phyloP scores from a whole-genome alignment of 1,284 basidiomycete species.

The Sphaerobolus stellatus region DNA sequence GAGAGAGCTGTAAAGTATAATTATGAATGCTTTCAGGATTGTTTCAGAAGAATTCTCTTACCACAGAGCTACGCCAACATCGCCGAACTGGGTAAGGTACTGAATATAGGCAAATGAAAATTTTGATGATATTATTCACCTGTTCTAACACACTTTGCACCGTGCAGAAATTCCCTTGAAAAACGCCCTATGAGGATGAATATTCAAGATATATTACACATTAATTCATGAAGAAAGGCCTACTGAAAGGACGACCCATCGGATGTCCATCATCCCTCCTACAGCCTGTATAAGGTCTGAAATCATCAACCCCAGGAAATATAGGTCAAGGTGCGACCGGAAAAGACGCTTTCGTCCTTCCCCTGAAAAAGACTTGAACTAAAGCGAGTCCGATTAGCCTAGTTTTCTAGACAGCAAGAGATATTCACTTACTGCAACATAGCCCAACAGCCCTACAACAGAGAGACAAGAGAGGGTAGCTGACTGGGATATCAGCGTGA shows the following conservation, averaged over 20 bases:
- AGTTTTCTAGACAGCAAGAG: background rate
- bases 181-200: constrained; percentile 1
- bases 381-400: background rate
- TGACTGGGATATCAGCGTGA: constrained; percentile 18
- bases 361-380: background rate
- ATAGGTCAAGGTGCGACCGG: constrained; percentile 2
- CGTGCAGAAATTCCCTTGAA: constrained; percentile 3
- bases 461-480: constrained; percentile 17
- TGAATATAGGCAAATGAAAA: background rate
- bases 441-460: constrained; percentile 14
- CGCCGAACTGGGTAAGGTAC: background rate
- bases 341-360: background rate
- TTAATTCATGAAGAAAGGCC: background rate
- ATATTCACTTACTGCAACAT: constrained; percentile 15
- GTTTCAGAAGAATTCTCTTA: background rate
- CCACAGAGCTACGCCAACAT: constrained; percentile 12
- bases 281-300: constrained; percentile 3
- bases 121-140: background rate
- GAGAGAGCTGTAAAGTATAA: background rate
- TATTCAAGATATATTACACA: background rate
- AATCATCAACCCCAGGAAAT: background rate
- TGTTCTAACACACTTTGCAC: constrained; percentile 8
- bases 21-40: background rate
- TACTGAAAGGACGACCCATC: constrained; percentile 3
- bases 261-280: constrained; percentile 12